Evolutionary conservation across 352 stramenopile species (phyloP).

Genomic region (Globisporangium recalcitrans): DNA sequence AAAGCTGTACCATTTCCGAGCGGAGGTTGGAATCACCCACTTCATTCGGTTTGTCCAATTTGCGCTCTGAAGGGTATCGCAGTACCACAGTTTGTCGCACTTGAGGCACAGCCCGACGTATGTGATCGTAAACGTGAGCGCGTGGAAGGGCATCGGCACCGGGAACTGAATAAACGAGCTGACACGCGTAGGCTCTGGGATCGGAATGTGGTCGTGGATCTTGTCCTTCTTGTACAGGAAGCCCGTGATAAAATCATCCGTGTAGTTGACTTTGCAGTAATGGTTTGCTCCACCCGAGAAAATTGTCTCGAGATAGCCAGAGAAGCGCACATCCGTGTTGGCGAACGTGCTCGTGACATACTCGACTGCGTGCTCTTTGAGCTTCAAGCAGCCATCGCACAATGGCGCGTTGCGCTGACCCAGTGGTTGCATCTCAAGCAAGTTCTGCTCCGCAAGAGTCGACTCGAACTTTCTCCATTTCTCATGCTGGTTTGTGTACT

Average conservation of each 20-base stretch:
- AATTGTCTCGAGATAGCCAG: slow-evolving; percentile 78
- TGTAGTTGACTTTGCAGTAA: slow-evolving; percentile 82
- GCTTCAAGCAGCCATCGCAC: slow-evolving; percentile 72
- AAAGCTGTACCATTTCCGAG: slow-evolving; percentile 87
- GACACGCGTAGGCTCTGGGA: slow-evolving; percentile 78
- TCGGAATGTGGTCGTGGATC: slow-evolving; percentile 86
- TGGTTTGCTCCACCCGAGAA: slow-evolving; percentile 76
- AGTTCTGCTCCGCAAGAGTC: slow-evolving; percentile 71
- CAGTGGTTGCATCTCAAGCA: slow-evolving; percentile 75
- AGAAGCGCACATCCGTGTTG: slow-evolving; percentile 57
- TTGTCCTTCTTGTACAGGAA: slow-evolving; percentile 91
- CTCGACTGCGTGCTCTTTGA: slow-evolving; percentile 74
- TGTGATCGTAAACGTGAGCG: slow-evolving; percentile 81
- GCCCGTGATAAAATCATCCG: slow-evolving; percentile 80
- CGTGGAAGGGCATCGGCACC: slow-evolving; percentile 85
- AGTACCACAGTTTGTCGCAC: slow-evolving; percentile 88
- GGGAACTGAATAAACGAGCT: slow-evolving; percentile 88
- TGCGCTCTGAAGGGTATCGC: slow-evolving; percentile 72
- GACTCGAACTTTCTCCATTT: slow-evolving; percentile 78
- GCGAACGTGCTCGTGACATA: slow-evolving; percentile 69
- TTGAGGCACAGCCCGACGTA: slow-evolving; percentile 83
- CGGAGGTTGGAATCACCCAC: slow-evolving; percentile 84
- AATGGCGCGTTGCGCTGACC: slow-evolving; percentile 77
- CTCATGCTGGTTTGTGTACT: slow-evolving; percentile 63
- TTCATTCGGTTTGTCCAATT: slow-evolving; percentile 89